Conservation (phyloP, 352 stramenopile genomes). For the Phytophthora syringae region DNA sequence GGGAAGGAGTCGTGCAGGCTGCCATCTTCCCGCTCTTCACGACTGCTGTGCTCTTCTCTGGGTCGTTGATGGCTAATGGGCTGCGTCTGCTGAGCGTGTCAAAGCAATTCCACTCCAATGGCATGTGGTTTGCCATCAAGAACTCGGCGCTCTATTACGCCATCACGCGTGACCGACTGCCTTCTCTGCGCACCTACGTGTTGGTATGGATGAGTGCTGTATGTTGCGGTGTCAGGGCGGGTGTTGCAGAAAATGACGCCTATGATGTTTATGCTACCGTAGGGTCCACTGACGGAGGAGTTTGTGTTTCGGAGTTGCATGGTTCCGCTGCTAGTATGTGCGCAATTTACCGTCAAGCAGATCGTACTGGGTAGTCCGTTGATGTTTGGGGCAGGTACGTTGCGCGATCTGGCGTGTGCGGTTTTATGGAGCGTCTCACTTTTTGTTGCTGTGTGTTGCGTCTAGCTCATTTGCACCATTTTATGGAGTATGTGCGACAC, state of each 20-base stretch:
- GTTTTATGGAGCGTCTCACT: constrained; percentile 5
- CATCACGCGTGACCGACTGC: constrained; percentile 72
- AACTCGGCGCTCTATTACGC: constrained; percentile 85
- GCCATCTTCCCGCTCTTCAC: constrained; percentile 67
- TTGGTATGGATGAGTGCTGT: constrained; percentile 44
- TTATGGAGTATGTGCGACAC: constrained; percentile 82
- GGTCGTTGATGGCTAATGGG: constrained; percentile 74
- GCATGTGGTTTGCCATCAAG: constrained; percentile 82
- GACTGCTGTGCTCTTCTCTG: constrained; percentile 81
- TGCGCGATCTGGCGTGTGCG: constrained; percentile 18
- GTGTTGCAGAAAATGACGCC: constrained; percentile 1
- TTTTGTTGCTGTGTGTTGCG: constrained; percentile 25
- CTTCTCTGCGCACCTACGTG: constrained; percentile 84
- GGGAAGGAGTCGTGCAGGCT: constrained; percentile 60
- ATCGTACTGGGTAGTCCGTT: constrained; percentile 90
- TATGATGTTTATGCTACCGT: no score
- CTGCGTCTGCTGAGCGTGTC: constrained; percentile 81
- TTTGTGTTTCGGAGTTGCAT: constrained; percentile 96
- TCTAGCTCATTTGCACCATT: constrained; percentile 86
- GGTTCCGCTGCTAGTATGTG: constrained; percentile 89
- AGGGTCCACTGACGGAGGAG: constrained; percentile 94
- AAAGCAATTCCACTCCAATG: constrained; percentile 76
- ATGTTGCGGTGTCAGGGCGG: not conserved
- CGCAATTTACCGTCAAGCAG: constrained; percentile 77
- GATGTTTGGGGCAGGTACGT: constrained; percentile 94